phyloP scores from a whole-genome alignment of 805 yeast genomes.

The Sugiyamaella valdiviana region DNA sequence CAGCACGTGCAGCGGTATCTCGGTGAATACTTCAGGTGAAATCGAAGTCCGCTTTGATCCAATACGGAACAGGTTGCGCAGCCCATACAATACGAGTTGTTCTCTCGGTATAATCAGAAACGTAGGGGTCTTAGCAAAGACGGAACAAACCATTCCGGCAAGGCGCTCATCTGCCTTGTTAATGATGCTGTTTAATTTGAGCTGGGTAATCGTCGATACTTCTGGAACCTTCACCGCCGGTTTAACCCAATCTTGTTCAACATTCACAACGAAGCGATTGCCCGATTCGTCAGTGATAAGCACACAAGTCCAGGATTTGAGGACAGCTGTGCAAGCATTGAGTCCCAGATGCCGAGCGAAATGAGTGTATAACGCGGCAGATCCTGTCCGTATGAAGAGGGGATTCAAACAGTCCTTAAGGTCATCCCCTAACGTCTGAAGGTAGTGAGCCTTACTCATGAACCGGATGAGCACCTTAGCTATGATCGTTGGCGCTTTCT shows the following conservation, averaged over 20 bases:
- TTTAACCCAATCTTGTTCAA: not conserved
- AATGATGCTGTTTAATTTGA: too few relatives aligned
- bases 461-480: not conserved
- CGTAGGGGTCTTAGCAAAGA: too few relatives aligned
- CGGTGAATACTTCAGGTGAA: not conserved
- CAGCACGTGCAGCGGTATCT: not conserved
- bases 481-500: not conserved
- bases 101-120: too few relatives aligned
- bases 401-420: too few relatives aligned
- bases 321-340: not conserved
- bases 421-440: not conserved
- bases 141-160: too few relatives aligned
- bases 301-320: conserved; percentile 1
- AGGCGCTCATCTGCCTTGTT: too few relatives aligned
- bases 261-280: not conserved
- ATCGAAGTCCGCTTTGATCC: not conserved
- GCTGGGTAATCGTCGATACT: not conserved
- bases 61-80: not conserved
- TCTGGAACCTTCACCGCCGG: not conserved
- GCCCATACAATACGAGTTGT: not conserved
- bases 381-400: too few relatives aligned
- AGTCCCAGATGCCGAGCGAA: not conserved
- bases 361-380: not conserved
- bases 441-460: not conserved
- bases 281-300: not conserved